phyloP scores from a whole-genome alignment of 2,329 filamentous ascomycete genomes.

The Zymoseptoria brevis region DNA sequence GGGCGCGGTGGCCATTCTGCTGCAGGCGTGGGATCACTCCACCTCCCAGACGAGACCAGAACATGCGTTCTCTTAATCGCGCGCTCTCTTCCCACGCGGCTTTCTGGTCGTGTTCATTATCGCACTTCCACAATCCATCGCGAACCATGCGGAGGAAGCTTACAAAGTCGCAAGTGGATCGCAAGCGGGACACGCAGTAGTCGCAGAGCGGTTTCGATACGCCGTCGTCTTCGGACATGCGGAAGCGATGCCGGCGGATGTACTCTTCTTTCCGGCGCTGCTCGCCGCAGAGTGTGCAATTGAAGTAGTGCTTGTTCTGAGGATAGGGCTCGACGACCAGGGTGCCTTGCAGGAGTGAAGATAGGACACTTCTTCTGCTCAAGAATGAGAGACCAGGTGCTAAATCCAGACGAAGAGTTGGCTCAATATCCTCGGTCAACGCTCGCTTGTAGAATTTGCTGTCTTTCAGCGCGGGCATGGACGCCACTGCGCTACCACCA shows the following conservation, averaged over 20 bases:
- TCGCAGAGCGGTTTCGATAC: slow-evolving; percentile 83
- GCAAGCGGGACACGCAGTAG: slow-evolving; percentile 75
- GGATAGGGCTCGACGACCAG: slow-evolving; percentile 80
- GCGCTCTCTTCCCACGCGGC: slow-evolving; percentile 93
- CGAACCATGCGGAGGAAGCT: slow-evolving; percentile 86
- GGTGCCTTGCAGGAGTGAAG: slow-evolving; percentile 73
- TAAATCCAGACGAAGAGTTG: slow-evolving; percentile 78
- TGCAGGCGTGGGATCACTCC: slow-evolving; percentile 66
- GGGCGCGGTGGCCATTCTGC: slow-evolving; percentile 8
- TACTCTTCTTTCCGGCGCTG: slow-evolving; percentile 62
- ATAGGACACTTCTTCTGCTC: slow-evolving; percentile 74
- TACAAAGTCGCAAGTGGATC: slow-evolving; percentile 85
- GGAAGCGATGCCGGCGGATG: slow-evolving; percentile 76
- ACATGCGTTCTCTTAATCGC: slow-evolving; percentile 84
- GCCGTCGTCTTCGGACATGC: slow-evolving; percentile 75
- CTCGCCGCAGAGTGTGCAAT: slow-evolving; percentile 87
- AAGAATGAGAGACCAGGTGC: slow-evolving; percentile 92
- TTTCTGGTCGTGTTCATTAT: slow-evolving; percentile 74
- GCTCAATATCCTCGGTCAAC: slow-evolving; percentile 85
- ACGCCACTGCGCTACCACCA: slow-evolving; percentile 22
- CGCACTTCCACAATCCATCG: slow-evolving; percentile 82
- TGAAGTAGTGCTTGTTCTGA: slow-evolving; percentile 49
- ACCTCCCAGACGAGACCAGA: slow-evolving; percentile 88
- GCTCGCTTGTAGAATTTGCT: slow-evolving; percentile 90
- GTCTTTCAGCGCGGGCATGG: slow-evolving; percentile 65